A percentile compares a stretch with the other conserved stretches of the same genome.
These are phyloP conservation scores for Colletotrichum sublineola DNA, from an alignment of 2,329 filamentous ascomycete genomes.

Conservation along the genomic window DNA sequence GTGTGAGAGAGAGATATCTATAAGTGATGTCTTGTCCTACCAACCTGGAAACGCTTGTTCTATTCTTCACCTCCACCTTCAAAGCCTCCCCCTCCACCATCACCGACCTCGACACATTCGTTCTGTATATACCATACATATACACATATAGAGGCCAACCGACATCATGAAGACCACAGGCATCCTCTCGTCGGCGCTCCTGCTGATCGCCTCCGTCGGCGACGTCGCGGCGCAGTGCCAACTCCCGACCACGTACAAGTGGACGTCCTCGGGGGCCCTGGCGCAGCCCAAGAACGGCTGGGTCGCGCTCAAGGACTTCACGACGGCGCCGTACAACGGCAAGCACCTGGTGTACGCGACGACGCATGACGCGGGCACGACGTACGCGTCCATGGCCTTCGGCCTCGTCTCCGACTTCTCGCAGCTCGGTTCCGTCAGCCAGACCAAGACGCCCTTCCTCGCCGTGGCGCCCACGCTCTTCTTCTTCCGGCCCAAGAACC, in stretches of 20 bases:
- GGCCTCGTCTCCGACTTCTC: conserved; percentile 66
- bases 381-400: conserved; percentile 72
- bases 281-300: conserved; percentile 66
- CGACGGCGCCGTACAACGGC: conserved; percentile 65
- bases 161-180: conserved; percentile 1
- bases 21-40: background rate
- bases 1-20: no score
- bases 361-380: conserved; percentile 56
- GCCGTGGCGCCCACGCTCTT: conserved; percentile 74
- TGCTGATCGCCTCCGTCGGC: conserved; percentile 43
- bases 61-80: background rate
- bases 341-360: conserved; percentile 73
- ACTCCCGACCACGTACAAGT: conserved; percentile 68
- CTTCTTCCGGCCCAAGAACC: conserved; percentile 70
- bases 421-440: conserved; percentile 63
- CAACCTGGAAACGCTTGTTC: background rate
- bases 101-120: background rate
- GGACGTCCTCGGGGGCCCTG: conserved; percentile 65
- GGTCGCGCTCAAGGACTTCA: conserved; percentile 75
- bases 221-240: conserved; percentile 54
- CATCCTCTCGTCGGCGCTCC: conserved; percentile 20
- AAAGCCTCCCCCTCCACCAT: background rate
- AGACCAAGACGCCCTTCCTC: conserved; percentile 62
- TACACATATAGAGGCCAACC: background rate
- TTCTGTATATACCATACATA: background rate